Evolutionary conservation across 2,329 filamentous ascomycete species (phyloP).

Genomic region (Metarhizium anisopliae): DNA sequence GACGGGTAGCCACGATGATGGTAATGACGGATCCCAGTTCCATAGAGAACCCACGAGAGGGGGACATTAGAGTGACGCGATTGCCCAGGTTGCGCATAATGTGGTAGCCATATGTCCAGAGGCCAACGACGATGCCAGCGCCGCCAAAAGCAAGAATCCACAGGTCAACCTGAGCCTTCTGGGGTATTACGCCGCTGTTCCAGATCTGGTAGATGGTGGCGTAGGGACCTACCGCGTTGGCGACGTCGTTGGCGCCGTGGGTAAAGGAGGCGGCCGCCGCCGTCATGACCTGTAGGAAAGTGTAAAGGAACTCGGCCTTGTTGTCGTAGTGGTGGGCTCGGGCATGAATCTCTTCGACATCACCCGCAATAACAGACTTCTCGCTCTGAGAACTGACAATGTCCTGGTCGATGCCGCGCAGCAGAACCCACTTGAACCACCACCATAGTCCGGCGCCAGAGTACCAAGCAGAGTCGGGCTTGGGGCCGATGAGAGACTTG

Average conservation of each 20-base stretch:
- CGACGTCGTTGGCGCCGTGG: conserved; percentile 59
- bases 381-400: conserved; percentile 27
- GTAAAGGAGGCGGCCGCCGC: conserved; percentile 55
- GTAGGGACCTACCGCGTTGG: conserved; percentile 54
- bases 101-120: conserved; percentile 54
- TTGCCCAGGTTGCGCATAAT: conserved; percentile 57
- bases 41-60: conserved; percentile 49
- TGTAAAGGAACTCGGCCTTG: conserved; percentile 51
- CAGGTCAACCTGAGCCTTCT: conserved; percentile 41
- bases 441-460: conserved; percentile 32
- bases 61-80: conserved; percentile 53
- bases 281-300: conserved; percentile 51
- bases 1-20: conserved; percentile 53
- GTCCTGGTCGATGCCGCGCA: conserved; percentile 38
- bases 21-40: conserved; percentile 54
- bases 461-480: conserved; percentile 35
- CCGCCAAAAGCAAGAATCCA: conserved; percentile 52
- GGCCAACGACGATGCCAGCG: conserved; percentile 41
- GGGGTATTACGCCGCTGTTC: conserved; percentile 35
- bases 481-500: conserved; percentile 28
- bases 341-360: conserved; percentile 47
- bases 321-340: conserved; percentile 52
- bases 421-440: conserved; percentile 33
- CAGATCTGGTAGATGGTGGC: conserved; percentile 55
- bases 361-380: conserved; percentile 36